phyloP scores from a whole-genome alignment of 495 filamentous ascomycete species.

The Immersiella caudata region DNA sequence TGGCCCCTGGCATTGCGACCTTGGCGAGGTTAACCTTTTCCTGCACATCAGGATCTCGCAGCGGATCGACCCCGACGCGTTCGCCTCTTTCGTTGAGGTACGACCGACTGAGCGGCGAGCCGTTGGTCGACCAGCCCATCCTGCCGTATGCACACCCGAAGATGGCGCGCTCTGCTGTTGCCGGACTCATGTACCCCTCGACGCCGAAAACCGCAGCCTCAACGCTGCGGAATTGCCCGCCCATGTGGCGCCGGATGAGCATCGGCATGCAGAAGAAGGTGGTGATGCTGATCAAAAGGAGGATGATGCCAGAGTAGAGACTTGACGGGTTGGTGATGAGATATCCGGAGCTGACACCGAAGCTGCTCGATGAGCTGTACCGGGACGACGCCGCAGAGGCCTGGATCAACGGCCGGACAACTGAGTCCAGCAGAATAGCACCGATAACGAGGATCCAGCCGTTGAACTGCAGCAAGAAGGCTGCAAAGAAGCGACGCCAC shows the following conservation, averaged over 20 bases:
- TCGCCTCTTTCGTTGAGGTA: constrained; percentile 11
- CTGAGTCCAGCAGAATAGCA: too few relatives aligned
- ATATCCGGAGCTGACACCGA: too few relatives aligned
- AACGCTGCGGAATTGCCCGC: not conserved
- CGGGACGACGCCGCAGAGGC: too few relatives aligned
- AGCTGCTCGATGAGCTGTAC: too few relatives aligned
- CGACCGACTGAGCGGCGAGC: constrained; percentile 15
- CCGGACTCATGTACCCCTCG: constrained; percentile 30
- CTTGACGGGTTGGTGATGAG: too few relatives aligned
- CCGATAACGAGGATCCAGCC: not conserved
- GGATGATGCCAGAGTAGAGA: not conserved
- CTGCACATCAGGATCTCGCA: not conserved
- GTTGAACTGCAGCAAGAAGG: constrained; percentile 11
- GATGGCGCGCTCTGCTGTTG: constrained; percentile 29
- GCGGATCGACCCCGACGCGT: not conserved
- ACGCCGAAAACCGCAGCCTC: constrained; percentile 32
- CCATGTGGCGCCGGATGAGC: not conserved
- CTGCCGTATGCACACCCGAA: constrained; percentile 28
- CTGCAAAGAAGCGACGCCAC: constrained; percentile 16
- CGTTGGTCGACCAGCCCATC: constrained; percentile 17
- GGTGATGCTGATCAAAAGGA: constrained; percentile 6
- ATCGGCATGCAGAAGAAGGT: constrained; percentile 5
- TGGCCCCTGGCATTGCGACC: constrained; percentile 17
- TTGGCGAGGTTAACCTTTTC: constrained; percentile 16
- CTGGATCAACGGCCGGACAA: too few relatives aligned